Evolutionary conservation across 306 rosid species (phyloP), one percentile per base, ranked within the genome.

Genomic region (Ammopiptanthus mongolicus): DNA sequence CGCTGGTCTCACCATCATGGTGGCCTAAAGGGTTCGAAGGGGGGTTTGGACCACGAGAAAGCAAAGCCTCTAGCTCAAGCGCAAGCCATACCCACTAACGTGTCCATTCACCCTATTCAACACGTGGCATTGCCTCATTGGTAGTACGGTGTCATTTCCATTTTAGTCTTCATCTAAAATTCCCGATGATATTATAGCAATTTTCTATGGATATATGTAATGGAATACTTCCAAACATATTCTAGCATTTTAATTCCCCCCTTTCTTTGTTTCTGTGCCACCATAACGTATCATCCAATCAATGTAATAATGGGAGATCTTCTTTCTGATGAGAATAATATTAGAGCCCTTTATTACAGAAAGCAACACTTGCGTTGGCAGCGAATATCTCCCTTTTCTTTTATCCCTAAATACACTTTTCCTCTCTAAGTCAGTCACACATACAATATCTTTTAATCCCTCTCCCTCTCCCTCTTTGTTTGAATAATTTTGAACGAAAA

Each of bases 241-340:
- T 86, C 88, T 50, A 63, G 76, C 88, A 84, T 81, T 80, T 55
- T 11, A 53, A 46, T 69, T 69, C 73, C 47, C 3, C 17, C 12
- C 66, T 73, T 37, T 81, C 74, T 74, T 75, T 77, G 73, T 80
- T 85, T 82, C 75, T 65, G 87, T 83, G 79, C 80, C 87, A 84
- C 84, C 87, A 69, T 68, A 65, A 81, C 83, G 78, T 73, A 78
- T 80, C 64, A 82, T 77, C 96, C 89, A 82, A 89, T 87, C 86
- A 82, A 23, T 80, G 85, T 66, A 83, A 81, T 81, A 84, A 88
- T 87, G 88, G 86, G 69, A 63, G 88, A 83, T 86, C 87, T 86
- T 65, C 37, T 36, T 70, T 61, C 2, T 79, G 79, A 75, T 85
- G 83, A 82, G 91, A 90, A 85, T 87, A 87, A 85, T 81, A 82